Percentiles rank a stretch among this genome's conserved stretches.
These are phyloP conservation scores for Auricularia cornea DNA, from an alignment of 768 basidiomycete species.

Conservation along the genomic window DNA sequence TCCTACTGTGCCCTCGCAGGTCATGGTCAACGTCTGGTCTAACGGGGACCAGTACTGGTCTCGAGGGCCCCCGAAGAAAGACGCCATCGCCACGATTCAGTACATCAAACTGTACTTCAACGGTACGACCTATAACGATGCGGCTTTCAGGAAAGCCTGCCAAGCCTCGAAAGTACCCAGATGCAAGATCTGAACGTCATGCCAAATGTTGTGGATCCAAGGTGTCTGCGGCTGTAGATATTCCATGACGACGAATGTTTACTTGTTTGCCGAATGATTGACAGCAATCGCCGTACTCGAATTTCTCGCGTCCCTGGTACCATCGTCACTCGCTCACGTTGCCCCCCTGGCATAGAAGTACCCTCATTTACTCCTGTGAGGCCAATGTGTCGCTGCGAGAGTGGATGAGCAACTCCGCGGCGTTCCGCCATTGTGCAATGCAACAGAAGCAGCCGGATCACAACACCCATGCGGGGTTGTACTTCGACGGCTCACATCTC, in stretches of 20 bases:
- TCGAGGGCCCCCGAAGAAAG: constrained; percentile 10
- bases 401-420: neutral
- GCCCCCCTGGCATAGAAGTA: no score
- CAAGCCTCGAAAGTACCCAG: constrained; percentile 1
- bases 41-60: constrained; percentile 10
- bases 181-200: constrained; percentile 1
- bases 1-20: constrained; percentile 1
- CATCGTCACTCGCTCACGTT: no score
- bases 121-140: constrained; percentile 5
- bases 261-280: no score
- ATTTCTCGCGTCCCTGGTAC: no score
- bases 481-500: no score
- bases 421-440: constrained; percentile 4
- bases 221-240: no score
- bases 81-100: constrained; percentile 11
- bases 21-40: constrained; percentile 12
- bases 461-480: no score
- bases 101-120: constrained; percentile 13
- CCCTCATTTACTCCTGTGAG: no score
- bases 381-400: no score
- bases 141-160: constrained; percentile 6
- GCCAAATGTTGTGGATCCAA: no score
- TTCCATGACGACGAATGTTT: no score
- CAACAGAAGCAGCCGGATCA: neutral
- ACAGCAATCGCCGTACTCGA: no score